A percentile compares a stretch with the other conserved stretches of the same genome.
phyloP scores from a whole-genome alignment of 1,139 yeast species.

The Spathaspora jeffriesii region DNA sequence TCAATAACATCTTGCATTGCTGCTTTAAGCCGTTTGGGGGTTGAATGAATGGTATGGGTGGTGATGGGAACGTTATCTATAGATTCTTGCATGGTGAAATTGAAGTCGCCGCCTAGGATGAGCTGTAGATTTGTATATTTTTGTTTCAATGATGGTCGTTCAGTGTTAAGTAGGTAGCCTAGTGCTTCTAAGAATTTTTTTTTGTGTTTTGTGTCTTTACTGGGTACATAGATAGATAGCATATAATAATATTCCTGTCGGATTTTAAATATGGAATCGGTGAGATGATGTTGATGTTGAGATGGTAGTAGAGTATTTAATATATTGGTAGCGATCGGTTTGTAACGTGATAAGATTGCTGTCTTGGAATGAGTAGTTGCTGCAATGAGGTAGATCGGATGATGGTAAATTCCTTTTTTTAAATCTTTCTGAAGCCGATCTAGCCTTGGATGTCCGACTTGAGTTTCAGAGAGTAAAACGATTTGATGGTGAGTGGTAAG shows the following conservation, averaged over 20 bases:
- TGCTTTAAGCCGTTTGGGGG: background rate
- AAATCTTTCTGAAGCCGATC: background rate
- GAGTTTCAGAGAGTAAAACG: background rate
- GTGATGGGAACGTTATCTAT: background rate
- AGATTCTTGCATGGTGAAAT: background rate
- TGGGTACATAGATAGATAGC: background rate
- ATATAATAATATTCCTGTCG: background rate
- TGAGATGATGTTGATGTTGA: background rate
- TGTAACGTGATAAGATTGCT: background rate
- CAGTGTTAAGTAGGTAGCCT: background rate
- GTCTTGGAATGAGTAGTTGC: background rate
- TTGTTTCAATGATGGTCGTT: background rate
- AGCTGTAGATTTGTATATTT: background rate
- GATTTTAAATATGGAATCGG: background rate
- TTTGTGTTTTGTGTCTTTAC: background rate
- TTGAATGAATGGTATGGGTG: background rate
- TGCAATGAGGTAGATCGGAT: background rate
- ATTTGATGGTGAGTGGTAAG: background rate
- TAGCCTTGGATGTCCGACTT: background rate
- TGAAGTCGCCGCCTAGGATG: conserved; percentile 8
- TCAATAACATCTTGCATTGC: background rate
- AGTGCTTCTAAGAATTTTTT: background rate
- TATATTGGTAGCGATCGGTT: background rate
- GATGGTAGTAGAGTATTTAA: background rate
- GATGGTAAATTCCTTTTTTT: background rate